Base-by-base conservation (phyloP, 768 basidiomycete species). In the Amanita rimosa region DNA sequence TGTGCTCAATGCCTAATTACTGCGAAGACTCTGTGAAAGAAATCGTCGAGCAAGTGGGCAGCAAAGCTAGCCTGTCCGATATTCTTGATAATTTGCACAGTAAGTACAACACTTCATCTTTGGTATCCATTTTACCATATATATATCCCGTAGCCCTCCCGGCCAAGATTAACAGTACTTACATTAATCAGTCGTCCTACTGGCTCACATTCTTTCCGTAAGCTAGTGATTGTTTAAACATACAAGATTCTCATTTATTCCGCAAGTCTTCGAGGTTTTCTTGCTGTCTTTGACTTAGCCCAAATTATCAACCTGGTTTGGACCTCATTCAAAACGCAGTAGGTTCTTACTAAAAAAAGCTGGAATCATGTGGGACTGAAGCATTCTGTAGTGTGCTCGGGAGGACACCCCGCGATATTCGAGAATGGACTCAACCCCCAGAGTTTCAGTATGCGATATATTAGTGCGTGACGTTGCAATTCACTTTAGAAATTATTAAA, bases 141-240 rank as follows among this genome's bases (percentile, higher is more conserved):
- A 43, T 13, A 13, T 41, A n/a, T n/a, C 24, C 36, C 37, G 21
- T 37, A 89, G 85, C 71, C 33, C 72, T 90, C 17, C 88, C 86
- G 11, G 67, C 63, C 16, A 75, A 64, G 4, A 88, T 98, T 58
- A 88, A 96, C 59, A 67, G 69, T 44, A 92, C 94, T 0, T 99
- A 98, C 58, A 83, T 98, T 56, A 78, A 85, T 58, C 95, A 98
- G 60, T 73, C 85, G 6, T 88, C 85, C 17, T 96, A 86, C 64
- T 95, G 91, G 90, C 67, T 95, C 44, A 95, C 90, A 3, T 94
- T 82, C 70, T 90, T 94, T 72, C 91, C 93, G 83, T 91, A 62
- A n/a, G 85, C 70, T 49, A 24, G 50, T 36, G 49, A 24, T 9
- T 37, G 3, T 3, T 26, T 5, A 16, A 27, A 14, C 7, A 6